Conservation (phyloP, 2,329 filamentous ascomycete species). For the Apiospora saccharicola region DNA sequence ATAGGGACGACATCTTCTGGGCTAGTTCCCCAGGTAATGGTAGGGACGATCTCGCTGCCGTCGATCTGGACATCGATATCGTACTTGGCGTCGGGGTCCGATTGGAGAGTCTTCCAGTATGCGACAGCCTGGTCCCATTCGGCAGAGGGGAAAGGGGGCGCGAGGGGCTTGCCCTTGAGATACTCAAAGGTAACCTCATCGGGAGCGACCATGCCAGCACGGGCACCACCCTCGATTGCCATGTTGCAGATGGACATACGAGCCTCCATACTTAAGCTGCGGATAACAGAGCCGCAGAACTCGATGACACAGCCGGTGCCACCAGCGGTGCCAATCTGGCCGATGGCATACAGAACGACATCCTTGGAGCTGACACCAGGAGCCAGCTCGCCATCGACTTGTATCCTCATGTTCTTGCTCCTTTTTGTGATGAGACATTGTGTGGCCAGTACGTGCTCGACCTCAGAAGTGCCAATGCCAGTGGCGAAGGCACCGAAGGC, state of each 20-base stretch:
- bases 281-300: constrained; percentile 95
- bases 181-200: constrained; percentile 96
- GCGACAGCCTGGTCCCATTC: constrained; percentile 89
- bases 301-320: constrained; percentile 96
- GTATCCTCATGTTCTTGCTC: constrained; percentile 98
- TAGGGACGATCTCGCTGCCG: constrained; percentile 90
- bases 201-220: constrained; percentile 96
- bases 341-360: constrained; percentile 91
- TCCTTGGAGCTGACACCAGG: constrained; percentile 97
- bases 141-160: constrained; percentile 81
- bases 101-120: constrained; percentile 88
- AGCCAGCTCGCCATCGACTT: constrained; percentile 88
- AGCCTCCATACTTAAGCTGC: constrained; percentile 90
- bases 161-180: constrained; percentile 88
- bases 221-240: constrained; percentile 95
- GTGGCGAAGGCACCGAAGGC: constrained; percentile 95
- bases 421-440: constrained; percentile 94
- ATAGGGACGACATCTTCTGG: constrained; percentile 97
- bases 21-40: constrained; percentile 95
- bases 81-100: constrained; percentile 87
- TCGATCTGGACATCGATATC: constrained; percentile 91
- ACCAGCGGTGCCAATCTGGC: constrained; percentile 91
- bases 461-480: constrained; percentile 97
- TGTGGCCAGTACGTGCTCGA: constrained; percentile 96
- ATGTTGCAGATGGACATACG: constrained; percentile 99